Evolutionary conservation across 768 basidiomycete genomes (phyloP), one percentile per base, ranked within the genome.

Genomic region (Collybia sordida): DNA sequence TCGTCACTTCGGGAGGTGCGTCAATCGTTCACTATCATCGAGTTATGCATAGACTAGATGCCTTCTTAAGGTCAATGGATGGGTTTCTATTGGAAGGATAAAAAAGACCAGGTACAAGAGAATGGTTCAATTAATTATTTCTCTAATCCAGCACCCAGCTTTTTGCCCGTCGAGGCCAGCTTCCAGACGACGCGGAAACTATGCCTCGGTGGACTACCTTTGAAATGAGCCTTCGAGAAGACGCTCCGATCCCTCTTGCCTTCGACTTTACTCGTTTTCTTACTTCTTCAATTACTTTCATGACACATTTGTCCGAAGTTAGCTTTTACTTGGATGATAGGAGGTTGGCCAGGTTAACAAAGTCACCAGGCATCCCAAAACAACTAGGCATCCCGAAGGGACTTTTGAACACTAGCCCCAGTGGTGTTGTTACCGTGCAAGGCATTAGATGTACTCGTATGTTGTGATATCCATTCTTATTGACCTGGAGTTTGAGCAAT

Each of bases 51-150:
- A 12, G 27, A 18, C 49, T 22, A 66, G 69, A 50, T 64, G 47
- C 9, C 24, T 52, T 35, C 66, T 42, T 53, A 63, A 80, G 93
- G 83, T 25, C 81, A 89, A 61, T 93, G 92, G 83, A 96, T 96
- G 93, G 88, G 85, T 0, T 98, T 97, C 64, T 90, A 95, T 64
- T 98, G 93, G 93, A 94, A 93, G 63, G 90, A 90, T 60, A 88
- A 88, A 59, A 91, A 89, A 59, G 92, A 94, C 61, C 92, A 94
- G 73, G 86, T 86, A 55, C 28, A 65, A 48, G 6, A 17, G 31
- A 21, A 18, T 34, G 6, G 25, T 4, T 11, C 35, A 41, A 17
- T 24, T 25, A 43, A 19, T 42, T 43, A 58, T 47, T 24, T 54
- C 41, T 15, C 8, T 36, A 45, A 35, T 18, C 58, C 3, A 15